Conservation (phyloP, 148 eudicot genomes). For the Rhododendron ovatum region DNA sequence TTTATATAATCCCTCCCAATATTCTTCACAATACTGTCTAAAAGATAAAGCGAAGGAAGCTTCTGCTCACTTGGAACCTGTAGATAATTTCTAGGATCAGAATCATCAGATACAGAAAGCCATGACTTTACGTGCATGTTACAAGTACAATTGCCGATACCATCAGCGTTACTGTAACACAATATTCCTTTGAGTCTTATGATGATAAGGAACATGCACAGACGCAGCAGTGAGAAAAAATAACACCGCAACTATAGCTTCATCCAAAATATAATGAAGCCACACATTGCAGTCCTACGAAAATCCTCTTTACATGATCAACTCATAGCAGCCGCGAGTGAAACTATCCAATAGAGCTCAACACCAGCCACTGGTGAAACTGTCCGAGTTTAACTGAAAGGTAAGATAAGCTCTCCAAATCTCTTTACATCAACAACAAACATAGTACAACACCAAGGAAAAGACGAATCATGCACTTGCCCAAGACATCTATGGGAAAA, state of each 20-base stretch:
- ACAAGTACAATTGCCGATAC: not conserved
- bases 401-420: not conserved
- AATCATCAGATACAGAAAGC: slow-evolving; percentile 11
- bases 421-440: not conserved
- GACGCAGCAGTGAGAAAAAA: not conserved
- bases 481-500: not conserved
- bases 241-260: not conserved
- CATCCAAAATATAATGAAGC: not conserved
- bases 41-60: slow-evolving; percentile 90
- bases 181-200: not conserved
- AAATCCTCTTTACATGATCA: slow-evolving; percentile 6
- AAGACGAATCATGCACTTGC: not conserved
- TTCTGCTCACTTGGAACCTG: slow-evolving; percentile 98
- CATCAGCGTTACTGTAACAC: not conserved
- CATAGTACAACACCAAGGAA: not conserved
- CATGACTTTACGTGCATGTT: not conserved
- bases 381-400: not conserved
- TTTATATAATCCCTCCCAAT: slow-evolving; percentile 94
- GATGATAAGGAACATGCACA: not conserved
- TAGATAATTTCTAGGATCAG: slow-evolving; percentile 24
- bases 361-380: not conserved
- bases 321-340: not conserved
- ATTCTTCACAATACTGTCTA: slow-evolving; percentile 99
- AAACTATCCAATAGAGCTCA: not conserved
- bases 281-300: not conserved